Evolutionary conservation across 2,329 filamentous ascomycete genomes (phyloP).

Genomic region (Paecilomyces variotii): DNA sequence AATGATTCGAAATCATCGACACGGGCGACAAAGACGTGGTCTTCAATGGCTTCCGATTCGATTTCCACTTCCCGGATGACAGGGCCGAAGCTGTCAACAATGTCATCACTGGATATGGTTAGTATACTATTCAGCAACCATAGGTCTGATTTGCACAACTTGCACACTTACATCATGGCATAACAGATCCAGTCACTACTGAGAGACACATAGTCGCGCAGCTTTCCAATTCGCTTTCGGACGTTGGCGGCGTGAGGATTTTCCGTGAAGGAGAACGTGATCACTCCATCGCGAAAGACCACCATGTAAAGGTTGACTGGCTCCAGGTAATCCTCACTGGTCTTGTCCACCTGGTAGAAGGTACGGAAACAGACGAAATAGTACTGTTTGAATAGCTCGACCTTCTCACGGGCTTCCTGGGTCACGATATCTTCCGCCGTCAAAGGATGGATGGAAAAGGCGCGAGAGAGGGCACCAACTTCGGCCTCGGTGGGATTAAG

Average conservation of each 20-base stretch:
- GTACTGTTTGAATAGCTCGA: constrained; percentile 93
- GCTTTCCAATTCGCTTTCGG: constrained; percentile 78
- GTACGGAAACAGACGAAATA: constrained; percentile 98
- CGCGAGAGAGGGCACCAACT: constrained; percentile 78
- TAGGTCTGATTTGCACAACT: background rate
- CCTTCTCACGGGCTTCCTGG: constrained; percentile 94
- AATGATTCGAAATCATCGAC: constrained; percentile 84
- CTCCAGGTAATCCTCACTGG: constrained; percentile 75
- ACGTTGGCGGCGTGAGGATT: constrained; percentile 86
- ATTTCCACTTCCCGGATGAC: constrained; percentile 79
- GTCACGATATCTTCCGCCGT: constrained; percentile 95
- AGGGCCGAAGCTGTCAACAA: constrained; percentile 90
- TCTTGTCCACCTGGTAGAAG: constrained; percentile 75
- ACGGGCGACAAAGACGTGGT: constrained; percentile 86
- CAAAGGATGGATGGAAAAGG: constrained; percentile 90
- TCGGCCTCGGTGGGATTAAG: constrained; percentile 85
- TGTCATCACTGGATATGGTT: constrained; percentile 64
- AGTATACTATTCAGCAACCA: background rate
- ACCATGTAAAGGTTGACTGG: constrained; percentile 96
- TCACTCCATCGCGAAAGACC: constrained; percentile 87
- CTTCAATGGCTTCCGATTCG: constrained; percentile 88
- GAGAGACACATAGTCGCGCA: constrained; percentile 90
- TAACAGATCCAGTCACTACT: constrained; percentile 99
- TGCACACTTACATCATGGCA: constrained; percentile 69
- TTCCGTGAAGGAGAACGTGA: constrained; percentile 88